Base-by-base conservation (phyloP, 2,329 filamentous ascomycete genomes). In the Venturia aucupariae region DNA sequence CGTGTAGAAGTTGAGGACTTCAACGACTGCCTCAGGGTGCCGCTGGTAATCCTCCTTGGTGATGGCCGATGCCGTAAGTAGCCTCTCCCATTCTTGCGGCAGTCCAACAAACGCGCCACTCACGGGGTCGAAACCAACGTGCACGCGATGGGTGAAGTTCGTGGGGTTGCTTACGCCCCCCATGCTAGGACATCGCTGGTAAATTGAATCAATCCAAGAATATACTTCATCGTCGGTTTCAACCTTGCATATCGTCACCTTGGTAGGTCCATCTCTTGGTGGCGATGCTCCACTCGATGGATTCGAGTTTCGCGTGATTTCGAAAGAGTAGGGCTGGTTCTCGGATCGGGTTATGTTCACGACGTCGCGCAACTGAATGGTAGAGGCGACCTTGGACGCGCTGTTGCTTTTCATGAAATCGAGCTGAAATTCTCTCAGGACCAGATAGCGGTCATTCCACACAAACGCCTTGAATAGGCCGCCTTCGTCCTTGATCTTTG, bases 11-110 rank as follows among this genome's bases (percentile, higher is more conserved):
- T 92, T 88, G 22, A 93, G 79, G 55, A 91, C 90, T 73, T 93
- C 90, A 64, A 91, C 87, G 32, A 82, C 80, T 38, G 79, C 80
- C 67, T 81, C 79, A 5, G 94, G 94, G 72, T 99, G 97, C 73
- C 94, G 92, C 77, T 96, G 91, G 77, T 97, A 97, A 75, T 99
- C 94, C 72, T 99, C 94, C 77, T 97, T 96, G 66, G 94, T 97
- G 72, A 99, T 94, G 65, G 94, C 94, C 2, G 94, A 97, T 10
- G 92, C 92, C 72, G 94, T 97, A 69, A 99, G 82, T 62, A 99
- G 82, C 76, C 95, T 95, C 73, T 96, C 94, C 94, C 94, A 99
- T 79, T 99, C 94, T 5, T 91, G 88, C 1, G 94, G 94, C 69
- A 99, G 77, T 46, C 94, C 94, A 60, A 96, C 91, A 72, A 99